phyloP scores from a whole-genome alignment of 306 rosid species.

The Trifolium repens region DNA sequence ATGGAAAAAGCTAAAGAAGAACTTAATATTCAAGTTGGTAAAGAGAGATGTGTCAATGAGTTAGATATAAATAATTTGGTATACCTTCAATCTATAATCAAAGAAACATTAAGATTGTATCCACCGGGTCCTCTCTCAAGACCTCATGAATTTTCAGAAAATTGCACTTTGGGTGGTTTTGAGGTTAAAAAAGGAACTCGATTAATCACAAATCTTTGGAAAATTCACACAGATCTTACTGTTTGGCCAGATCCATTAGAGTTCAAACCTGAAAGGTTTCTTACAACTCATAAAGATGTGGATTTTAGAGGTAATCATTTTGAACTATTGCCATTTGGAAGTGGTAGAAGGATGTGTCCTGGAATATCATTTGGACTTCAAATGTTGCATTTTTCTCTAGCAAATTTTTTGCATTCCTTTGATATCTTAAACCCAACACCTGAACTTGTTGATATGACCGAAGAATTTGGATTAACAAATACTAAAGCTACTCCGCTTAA shows the following conservation, averaged over 20 bases:
- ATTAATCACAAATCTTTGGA: neutral
- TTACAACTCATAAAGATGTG: neutral
- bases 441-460: neutral
- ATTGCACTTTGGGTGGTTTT: neutral
- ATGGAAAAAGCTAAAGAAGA: slow-evolving; percentile 31
- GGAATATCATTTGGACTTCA: neutral
- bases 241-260: neutral
- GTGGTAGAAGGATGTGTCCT: neutral
- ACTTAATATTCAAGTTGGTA: slow-evolving; percentile 35
- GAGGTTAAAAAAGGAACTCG: neutral
- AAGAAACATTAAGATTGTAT: neutral
- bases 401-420: slow-evolving; percentile 1
- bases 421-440: neutral
- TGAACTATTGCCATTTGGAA: neutral
- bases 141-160: neutral
- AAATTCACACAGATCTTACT: neutral
- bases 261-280: neutral
- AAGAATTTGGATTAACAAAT: neutral
- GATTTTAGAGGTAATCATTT: neutral
- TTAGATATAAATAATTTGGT: slow-evolving; percentile 26
- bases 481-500: neutral
- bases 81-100: neutral
- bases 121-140: neutral
- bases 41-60: neutral
- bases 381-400: neutral